phyloP scores from a whole-genome alignment of 192 early-diverging fungal species.

The Coemansia reversa region DNA sequence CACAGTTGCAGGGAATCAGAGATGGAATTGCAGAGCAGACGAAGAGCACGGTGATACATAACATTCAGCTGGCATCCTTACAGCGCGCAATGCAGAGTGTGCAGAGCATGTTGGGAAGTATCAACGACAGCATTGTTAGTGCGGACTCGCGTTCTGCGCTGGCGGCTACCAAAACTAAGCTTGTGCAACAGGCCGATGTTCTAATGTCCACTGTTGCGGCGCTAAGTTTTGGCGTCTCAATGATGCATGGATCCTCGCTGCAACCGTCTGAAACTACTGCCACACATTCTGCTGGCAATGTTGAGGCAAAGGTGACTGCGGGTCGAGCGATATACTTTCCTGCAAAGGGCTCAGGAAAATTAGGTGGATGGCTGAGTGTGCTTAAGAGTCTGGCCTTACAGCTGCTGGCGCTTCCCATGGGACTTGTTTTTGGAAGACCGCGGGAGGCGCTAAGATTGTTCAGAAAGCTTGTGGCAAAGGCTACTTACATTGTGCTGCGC shows the following conservation, averaged over 20 bases:
- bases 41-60: conserved; percentile 13
- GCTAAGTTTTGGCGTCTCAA: conserved; percentile 41
- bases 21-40: background rate
- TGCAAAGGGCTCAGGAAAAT: background rate
- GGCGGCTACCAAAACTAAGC: conserved; percentile 34
- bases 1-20: background rate
- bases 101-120: conserved; percentile 46
- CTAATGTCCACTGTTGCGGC: conserved; percentile 51
- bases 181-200: conserved; percentile 49
- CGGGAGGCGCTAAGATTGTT: conserved; percentile 9
- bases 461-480: conserved; percentile 4
- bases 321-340: background rate
- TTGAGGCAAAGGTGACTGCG: background rate
- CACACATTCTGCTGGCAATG: no score
- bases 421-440: conserved; percentile 35
- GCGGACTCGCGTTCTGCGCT: conserved; percentile 37
- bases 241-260: conserved; percentile 4
- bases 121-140: conserved; percentile 40
- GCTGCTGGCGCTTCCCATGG: conserved; percentile 34
- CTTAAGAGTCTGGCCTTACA: conserved; percentile 14
- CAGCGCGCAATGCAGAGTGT: conserved; percentile 49
- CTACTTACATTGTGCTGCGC: conserved; percentile 11
- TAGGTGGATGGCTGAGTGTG: background rate
- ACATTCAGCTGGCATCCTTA: conserved; percentile 50
- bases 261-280: no score